Base-by-base conservation (phyloP, 805 yeast genomes). In the Yarrowia sp. region DNA sequence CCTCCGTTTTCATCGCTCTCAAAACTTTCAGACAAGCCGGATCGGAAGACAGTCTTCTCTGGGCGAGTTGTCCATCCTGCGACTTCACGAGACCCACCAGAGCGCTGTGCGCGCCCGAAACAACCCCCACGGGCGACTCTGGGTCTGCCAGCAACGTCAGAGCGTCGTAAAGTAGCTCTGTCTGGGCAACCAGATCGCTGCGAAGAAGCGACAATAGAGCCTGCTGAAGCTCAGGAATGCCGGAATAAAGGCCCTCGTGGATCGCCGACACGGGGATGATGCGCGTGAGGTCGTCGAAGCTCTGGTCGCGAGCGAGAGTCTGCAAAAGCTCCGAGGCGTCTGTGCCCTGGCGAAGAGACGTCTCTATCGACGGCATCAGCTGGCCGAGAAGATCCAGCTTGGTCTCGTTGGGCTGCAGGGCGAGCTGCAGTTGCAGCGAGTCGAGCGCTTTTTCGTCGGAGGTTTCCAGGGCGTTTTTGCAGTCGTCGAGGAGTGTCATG, bases 1-100 rank as follows among this genome's bases (percentile, higher is more conserved):
- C 61, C 5, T 55, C 61, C 4, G 46, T 38, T 6, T 38, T 55
- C 61, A 55, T 55, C 3, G 61, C 35, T 55, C 61, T 6, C 1
- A 55, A 29, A 3, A 55, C 46, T 36, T 38, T 22, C 10, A 55
- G 18, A 31, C 46, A 38, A 0, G 25, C 47, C 3, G 46, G 33
- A 19, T 38, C 61, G 4, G 61, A 38, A 14, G 46, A 19, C 5
- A 51, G 42, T 14, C 58, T 13, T 51, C 58, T n/a, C 16, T 51
- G 58, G 3, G 22, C 58, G 32, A 51, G 16, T 16, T 51, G 41
- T 0, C 56, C 31, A 9, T 47, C 56, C 4, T 12, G 5, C 2
- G 42, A 33, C 29, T 38, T 39, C 9, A 38, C 19, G 1, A 55
- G 47, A 14, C 32, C 29, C 7, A 39, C 61, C 14, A 55, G 61